These are phyloP conservation scores for Coniochaeta hoffmannii DNA, from an alignment of 2,329 filamentous ascomycete species.

Conservation along the genomic window DNA sequence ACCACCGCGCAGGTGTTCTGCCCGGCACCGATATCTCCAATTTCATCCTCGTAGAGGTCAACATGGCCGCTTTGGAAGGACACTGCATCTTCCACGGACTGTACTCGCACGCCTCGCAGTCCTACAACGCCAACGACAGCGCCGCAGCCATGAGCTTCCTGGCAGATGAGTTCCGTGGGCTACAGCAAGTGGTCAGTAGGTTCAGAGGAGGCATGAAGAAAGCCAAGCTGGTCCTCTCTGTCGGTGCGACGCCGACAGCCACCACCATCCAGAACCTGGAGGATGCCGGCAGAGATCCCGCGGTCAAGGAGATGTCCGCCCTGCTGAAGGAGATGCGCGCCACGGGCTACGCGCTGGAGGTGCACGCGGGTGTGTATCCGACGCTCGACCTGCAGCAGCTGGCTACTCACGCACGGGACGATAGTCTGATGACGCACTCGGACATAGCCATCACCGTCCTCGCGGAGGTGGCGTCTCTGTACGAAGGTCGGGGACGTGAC, in stretches of 20 bases:
- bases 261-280: slow-evolving; percentile 52
- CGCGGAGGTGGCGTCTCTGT: slow-evolving; percentile 64
- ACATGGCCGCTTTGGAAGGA: slow-evolving; percentile 32
- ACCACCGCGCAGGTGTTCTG: slow-evolving; percentile 60
- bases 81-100: slow-evolving; percentile 48
- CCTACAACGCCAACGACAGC: slow-evolving; percentile 53
- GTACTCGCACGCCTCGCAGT: slow-evolving; percentile 68
- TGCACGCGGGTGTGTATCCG: slow-evolving; percentile 73
- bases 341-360: slow-evolving; percentile 46
- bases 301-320: slow-evolving; percentile 23
- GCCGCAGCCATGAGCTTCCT: slow-evolving; percentile 50
- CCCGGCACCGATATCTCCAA: slow-evolving; percentile 38
- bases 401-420: slow-evolving; percentile 53
- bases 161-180: slow-evolving; percentile 49
- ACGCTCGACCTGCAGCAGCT: slow-evolving; percentile 74
- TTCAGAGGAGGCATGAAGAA: slow-evolving; percentile 27
- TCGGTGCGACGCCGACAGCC: slow-evolving; percentile 71
- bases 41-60: slow-evolving; percentile 35
- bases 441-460: slow-evolving; percentile 62
- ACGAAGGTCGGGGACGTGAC: slow-evolving; percentile 46
- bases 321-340: slow-evolving; percentile 30
- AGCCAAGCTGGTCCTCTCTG: slow-evolving; percentile 45
- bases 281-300: slow-evolving; percentile 4
- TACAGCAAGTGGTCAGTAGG: slow-evolving; percentile 36
- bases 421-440: slow-evolving; percentile 34